Evolutionary conservation across 805 yeast species (phyloP).

Genomic region (Saturnispora ahearnii): DNA sequence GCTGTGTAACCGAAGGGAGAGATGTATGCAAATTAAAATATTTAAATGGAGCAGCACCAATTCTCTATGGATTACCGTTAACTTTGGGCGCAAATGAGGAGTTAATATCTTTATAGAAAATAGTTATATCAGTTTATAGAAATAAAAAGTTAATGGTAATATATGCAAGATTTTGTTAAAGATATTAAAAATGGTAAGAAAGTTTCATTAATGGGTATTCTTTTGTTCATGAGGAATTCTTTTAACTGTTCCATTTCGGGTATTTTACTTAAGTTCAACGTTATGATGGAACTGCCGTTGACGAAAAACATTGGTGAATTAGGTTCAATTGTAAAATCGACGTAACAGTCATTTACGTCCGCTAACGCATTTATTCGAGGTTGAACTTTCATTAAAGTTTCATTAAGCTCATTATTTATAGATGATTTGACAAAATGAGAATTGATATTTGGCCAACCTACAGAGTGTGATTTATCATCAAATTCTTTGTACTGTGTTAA

Average conservation of each 20-base stretch:
- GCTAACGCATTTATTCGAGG: neutral
- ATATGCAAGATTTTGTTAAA: slow-evolving; percentile 1
- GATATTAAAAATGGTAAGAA: neutral
- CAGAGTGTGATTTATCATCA: neutral
- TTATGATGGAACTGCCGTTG: neutral
- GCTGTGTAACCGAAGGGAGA: slow-evolving; percentile 57
- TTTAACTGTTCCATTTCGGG: neutral
- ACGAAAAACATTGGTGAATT: neutral
- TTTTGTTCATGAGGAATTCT: neutral
- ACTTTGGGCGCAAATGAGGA: slow-evolving; percentile 10
- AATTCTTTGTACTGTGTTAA: neutral
- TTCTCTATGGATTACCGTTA: slow-evolving; percentile 80
- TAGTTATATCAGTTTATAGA: neutral
- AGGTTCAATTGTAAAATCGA: neutral
- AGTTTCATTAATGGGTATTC: neutral
- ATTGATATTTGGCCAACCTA: slow-evolving; percentile 4
- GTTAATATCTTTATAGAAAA: neutral
- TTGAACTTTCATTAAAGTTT: neutral
- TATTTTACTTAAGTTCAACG: neutral
- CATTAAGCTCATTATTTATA: neutral
- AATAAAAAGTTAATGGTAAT: neutral
- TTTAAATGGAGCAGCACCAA: slow-evolving; percentile 89
- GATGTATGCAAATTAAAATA: slow-evolving; percentile 58
- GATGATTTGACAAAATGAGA: neutral
- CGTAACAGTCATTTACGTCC: neutral